These are phyloP conservation scores for Kandelia obovata DNA, from an alignment of 345 rosid genomes.

Conservation along the genomic window DNA sequence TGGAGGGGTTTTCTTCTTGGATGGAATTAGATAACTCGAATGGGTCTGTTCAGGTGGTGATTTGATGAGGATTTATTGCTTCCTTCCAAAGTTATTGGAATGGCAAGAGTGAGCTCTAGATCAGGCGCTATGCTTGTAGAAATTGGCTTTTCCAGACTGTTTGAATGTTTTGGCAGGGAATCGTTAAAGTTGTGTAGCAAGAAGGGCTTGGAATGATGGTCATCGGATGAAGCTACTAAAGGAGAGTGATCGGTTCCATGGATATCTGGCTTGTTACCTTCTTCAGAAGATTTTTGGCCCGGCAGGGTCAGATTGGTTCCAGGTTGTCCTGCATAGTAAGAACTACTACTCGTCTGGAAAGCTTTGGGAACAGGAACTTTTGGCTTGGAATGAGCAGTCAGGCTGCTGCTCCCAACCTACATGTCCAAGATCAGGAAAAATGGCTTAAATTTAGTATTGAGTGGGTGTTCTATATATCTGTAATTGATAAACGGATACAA, in stretches of 20 bases:
- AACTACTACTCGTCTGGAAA: neutral
- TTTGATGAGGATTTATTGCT: constrained; percentile 19
- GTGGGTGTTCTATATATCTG: no score
- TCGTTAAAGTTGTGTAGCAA: constrained; percentile 5
- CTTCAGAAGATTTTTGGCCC: constrained; percentile 1
- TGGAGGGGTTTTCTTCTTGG: neutral
- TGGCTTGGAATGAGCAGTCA: neutral
- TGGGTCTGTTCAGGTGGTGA: constrained; percentile 30
- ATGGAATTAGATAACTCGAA: constrained; percentile 35
- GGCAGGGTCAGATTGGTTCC: constrained; percentile 5
- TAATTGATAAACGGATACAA: neutral
- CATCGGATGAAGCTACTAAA: neutral
- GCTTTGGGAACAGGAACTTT: constrained; percentile 1
- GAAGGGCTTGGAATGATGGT: constrained; percentile 1
- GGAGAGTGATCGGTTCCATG: constrained; percentile 1
- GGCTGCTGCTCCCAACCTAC: constrained; percentile 23
- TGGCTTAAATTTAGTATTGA: neutral
- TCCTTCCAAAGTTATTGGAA: constrained; percentile 32
- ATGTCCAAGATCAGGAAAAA: neutral
- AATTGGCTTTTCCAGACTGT: constrained; percentile 2
- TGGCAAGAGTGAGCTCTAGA: constrained; percentile 53
- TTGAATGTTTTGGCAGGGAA: constrained; percentile 18
- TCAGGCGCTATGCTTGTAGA: constrained; percentile 21
- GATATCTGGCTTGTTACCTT: constrained; percentile 1
- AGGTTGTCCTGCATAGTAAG: neutral